A percentile compares a stretch with the other conserved stretches of the same genome.
Evolutionary conservation across 441 rosid species (phyloP).

Genomic region (Eruca vesicaria): DNA sequence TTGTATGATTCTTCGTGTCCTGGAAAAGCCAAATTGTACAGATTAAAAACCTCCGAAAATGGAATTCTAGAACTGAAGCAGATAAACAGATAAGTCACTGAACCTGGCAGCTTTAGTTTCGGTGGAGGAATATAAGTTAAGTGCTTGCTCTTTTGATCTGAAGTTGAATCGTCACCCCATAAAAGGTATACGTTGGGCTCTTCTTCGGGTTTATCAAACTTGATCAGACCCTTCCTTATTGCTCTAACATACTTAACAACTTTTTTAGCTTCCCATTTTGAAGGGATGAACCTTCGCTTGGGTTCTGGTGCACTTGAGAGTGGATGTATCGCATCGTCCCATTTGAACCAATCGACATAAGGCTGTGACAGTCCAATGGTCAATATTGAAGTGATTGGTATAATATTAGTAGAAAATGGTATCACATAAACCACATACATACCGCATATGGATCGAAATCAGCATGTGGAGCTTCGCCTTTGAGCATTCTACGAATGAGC

Average conservation of each 20-base stretch:
- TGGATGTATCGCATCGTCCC: slow-evolving; percentile 87
- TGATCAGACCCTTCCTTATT: slow-evolving; percentile 78
- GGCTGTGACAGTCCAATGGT: slow-evolving; percentile 45
- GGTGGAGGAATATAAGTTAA: slow-evolving; percentile 90
- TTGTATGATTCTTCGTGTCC: slow-evolving; percentile 94
- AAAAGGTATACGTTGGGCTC: slow-evolving; percentile 61
- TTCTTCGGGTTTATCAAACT: slow-evolving; percentile 81
- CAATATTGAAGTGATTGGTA: background rate
- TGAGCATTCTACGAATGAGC: slow-evolving; percentile 56
- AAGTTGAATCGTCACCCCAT: slow-evolving; percentile 82
- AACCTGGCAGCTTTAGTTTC: slow-evolving; percentile 86
- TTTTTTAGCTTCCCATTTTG: slow-evolving; percentile 90
- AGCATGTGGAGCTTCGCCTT: slow-evolving; percentile 91
- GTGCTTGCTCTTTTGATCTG: slow-evolving; percentile 59
- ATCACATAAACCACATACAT: slow-evolving; percentile 28
- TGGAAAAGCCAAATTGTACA: slow-evolving; percentile 34
- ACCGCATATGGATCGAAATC: slow-evolving; percentile 89
- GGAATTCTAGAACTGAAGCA: background rate
- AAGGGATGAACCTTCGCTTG: slow-evolving; percentile 84
- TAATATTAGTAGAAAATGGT: background rate
- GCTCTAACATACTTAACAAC: slow-evolving; percentile 73
- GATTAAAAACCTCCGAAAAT: background rate
- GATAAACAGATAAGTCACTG: background rate
- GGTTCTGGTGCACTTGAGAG: slow-evolving; percentile 97
- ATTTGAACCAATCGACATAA: slow-evolving; percentile 87